Conservation (phyloP, 2,329 filamentous ascomycete species). For the Xylaria sp. region DNA sequence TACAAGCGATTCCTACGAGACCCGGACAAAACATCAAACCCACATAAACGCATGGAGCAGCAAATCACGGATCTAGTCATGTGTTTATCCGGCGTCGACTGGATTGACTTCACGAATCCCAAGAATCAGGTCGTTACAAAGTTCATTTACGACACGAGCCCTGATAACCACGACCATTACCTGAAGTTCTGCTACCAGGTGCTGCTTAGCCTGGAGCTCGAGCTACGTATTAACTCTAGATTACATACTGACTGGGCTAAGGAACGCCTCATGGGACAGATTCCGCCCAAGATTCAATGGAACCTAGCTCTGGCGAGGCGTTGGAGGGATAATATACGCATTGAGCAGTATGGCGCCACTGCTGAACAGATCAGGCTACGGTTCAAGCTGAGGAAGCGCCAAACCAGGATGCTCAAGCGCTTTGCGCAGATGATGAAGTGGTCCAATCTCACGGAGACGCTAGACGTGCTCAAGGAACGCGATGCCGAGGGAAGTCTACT, state of each 20-base stretch:
- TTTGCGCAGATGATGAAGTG: slow-evolving; percentile 81
- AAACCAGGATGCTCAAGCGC: slow-evolving; percentile 74
- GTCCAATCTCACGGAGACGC: slow-evolving; percentile 75
- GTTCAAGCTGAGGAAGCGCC: slow-evolving; percentile 72
- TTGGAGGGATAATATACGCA: slow-evolving; percentile 76
- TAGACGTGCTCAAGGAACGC: slow-evolving; percentile 70
- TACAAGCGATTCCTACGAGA: slow-evolving; percentile 76
- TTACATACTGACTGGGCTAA: slow-evolving; percentile 72
- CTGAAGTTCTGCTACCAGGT: slow-evolving; percentile 80
- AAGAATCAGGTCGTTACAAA: slow-evolving; percentile 79
- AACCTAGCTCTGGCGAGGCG: slow-evolving; percentile 77
- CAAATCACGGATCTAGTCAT: slow-evolving; percentile 79
- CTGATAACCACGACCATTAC: slow-evolving; percentile 67
- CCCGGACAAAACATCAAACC: slow-evolving; percentile 69
- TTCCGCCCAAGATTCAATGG: slow-evolving; percentile 78
- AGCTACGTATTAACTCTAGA: slow-evolving; percentile 73
- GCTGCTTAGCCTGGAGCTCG: slow-evolving; percentile 77
- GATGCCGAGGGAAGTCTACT: slow-evolving; percentile 69
- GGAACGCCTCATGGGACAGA: slow-evolving; percentile 70
- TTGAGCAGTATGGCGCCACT: slow-evolving; percentile 68
- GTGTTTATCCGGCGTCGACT: slow-evolving; percentile 74
- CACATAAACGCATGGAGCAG: slow-evolving; percentile 73
- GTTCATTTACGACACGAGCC: slow-evolving; percentile 73
- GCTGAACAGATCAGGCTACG: slow-evolving; percentile 70
- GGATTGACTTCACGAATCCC: slow-evolving; percentile 78